Evolutionary conservation across 2,329 filamentous ascomycete species (phyloP), one percentile per base, ranked within the genome.

Genomic region (Diaporthe capsici): DNA sequence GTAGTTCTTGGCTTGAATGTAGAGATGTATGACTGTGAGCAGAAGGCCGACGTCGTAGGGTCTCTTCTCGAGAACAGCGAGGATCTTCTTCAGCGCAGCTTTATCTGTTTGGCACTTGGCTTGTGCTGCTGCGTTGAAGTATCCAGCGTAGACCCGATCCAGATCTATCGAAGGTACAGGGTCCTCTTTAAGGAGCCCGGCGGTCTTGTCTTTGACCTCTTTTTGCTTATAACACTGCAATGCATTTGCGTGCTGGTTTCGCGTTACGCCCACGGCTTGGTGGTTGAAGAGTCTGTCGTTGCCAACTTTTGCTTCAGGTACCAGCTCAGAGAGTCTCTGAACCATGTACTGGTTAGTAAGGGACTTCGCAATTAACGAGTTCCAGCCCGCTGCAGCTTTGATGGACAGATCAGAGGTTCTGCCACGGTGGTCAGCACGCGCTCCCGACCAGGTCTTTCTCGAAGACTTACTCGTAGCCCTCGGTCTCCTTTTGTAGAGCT

Each of bases 1-100:
- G 39, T 91, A 88, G 81, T 96, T 95, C 63, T 92, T 91, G 55
- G 89, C 90, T 70, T 92, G 88, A 22, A 97, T 87, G 81, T 97
- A 95, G 60, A 98, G 89, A 82, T 98, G 95, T 13, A 96, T 89
- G 74, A 95, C 90, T 13, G 94, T 95, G 53, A 98, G 87, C 34
- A 94, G 86, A 4, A 98, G 88, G 1, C 96, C 96, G 31, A 98
- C 87, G 81, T 98, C 95, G 76, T 91, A 91, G 0, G 95, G 94
- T 42, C 94, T 89, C 81, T 92, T 93, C 79, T 95, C 92, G 9
- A 96, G 86, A 17, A 96, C 83, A 1, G 91, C 90, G 4, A 94
- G 84, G 37, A 97, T 90, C 49, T 90, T 87, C 81, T 93, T 94
- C 47, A 98, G 85, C 7, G 93, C 92, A 61, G 91, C 88, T 79